Conservation (phyloP, 1,139 yeast genomes). For the Taphrina populina region DNA sequence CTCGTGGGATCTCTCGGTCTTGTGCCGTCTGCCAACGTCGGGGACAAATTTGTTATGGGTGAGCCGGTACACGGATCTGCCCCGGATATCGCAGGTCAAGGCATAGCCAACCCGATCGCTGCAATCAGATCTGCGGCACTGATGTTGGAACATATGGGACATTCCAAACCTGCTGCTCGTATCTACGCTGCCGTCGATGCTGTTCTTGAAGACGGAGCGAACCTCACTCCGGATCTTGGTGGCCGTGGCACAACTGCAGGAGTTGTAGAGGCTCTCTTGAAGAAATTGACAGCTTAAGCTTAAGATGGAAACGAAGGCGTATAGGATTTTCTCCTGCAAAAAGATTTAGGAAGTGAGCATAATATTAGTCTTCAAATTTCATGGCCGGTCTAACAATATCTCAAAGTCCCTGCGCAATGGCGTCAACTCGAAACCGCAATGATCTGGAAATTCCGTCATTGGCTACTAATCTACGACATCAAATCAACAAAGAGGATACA, state of each 20-base stretch:
- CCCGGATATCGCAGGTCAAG: conserved; percentile 92
- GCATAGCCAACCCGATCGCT: conserved; percentile 92
- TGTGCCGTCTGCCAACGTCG: conserved; percentile 97
- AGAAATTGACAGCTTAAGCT: conserved; percentile 41
- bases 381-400: too few relatives aligned
- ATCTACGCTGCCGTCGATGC: conserved; percentile 95
- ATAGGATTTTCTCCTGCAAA: too few relatives aligned
- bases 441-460: too few relatives aligned
- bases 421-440: too few relatives aligned
- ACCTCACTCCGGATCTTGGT: conserved; percentile 93
- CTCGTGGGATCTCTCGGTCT: conserved; percentile 97
- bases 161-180: conserved; percentile 82
- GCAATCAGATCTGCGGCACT: conserved; percentile 96
- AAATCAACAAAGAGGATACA: too few relatives aligned
- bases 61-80: conserved; percentile 99
- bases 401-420: too few relatives aligned
- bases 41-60: conserved; percentile 92
- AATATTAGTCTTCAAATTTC: too few relatives aligned
- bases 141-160: conserved; percentile 95
- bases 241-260: conserved; percentile 83
- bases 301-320: too few relatives aligned
- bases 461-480: too few relatives aligned
- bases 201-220: conserved; percentile 72
- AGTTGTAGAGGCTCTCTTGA: conserved; percentile 76
- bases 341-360: too few relatives aligned